Percentiles rank a stretch among this genome's conserved stretches.
These are phyloP conservation scores for Melanopsichium pennsylvanicum DNA, from an alignment of 1,284 basidiomycete genomes.

Conservation along the genomic window DNA sequence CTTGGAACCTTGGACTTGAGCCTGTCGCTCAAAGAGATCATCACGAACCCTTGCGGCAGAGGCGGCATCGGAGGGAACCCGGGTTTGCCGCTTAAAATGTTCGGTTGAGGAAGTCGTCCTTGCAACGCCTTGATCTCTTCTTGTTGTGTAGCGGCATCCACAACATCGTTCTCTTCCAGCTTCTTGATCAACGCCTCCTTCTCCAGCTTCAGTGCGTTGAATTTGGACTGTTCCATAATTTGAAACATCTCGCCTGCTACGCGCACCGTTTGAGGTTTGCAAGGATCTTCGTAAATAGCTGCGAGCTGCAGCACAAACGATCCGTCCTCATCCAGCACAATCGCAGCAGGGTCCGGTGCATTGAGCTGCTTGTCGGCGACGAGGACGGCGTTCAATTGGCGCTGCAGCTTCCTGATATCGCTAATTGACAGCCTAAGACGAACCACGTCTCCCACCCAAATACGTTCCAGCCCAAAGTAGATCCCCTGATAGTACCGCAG, in stretches of 20 bases:
- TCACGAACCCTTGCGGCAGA: slow-evolving; percentile 34
- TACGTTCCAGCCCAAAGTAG: slow-evolving; percentile 47
- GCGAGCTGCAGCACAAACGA: slow-evolving; percentile 38
- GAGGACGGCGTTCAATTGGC: slow-evolving; percentile 36
- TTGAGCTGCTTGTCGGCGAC: slow-evolving; percentile 15
- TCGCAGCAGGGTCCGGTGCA: slow-evolving; percentile 20
- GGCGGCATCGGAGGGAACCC: slow-evolving; percentile 41
- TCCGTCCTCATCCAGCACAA: slow-evolving; percentile 28
- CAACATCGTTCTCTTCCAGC: slow-evolving; percentile 10
- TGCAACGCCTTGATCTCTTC: slow-evolving; percentile 21
- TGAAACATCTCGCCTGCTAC: slow-evolving; percentile 40
- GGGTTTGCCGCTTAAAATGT: slow-evolving; percentile 23
- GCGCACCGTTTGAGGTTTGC: slow-evolving; percentile 13
- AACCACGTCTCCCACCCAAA: slow-evolving; percentile 59
- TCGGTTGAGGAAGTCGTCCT: slow-evolving; percentile 28
- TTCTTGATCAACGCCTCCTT: slow-evolving; percentile 9
- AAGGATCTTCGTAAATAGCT: slow-evolving; percentile 38
- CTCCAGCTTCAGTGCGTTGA: slow-evolving; percentile 17
- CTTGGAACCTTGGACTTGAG: slow-evolving; percentile 23
- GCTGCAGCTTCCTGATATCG: slow-evolving; percentile 42
- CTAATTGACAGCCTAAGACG: slow-evolving; percentile 28
- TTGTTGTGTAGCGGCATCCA: slow-evolving; percentile 15
- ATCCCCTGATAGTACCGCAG: slow-evolving; percentile 50
- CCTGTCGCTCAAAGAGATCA: slow-evolving; percentile 35
- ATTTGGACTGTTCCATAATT: slow-evolving; percentile 27